Base-by-base conservation (phyloP, 1,284 basidiomycete species). In the Tremellales sp. region DNA sequence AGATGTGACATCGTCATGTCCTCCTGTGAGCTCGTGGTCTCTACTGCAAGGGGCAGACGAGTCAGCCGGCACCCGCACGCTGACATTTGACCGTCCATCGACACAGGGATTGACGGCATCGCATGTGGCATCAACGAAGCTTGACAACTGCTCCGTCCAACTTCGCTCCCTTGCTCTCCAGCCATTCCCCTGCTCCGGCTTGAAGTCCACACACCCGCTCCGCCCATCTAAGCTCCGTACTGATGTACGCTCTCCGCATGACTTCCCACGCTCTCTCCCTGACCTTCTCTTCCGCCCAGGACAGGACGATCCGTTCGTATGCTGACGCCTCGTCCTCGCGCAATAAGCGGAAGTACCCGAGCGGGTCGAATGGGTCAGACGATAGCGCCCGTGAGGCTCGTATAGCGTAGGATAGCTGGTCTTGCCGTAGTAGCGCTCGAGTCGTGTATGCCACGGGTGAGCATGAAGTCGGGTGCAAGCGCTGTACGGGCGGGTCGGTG, bases 181-280 rank as follows among this genome's bases (percentile, higher is more conserved):
- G 55, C 60, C 59, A 67, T 11, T 48, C 35, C 35, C 51, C 54
- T 3, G 59, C 52, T 0, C 51, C 51, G 15, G 26, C 48, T 10
- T 45, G 52, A 23, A 67, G 51, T n/a, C 8, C 36, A 13, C 12
- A 12, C 24, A 61, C 37, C 15, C 24, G 42, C 3, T 23, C 53
- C 0, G 53, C 68, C 67, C 67, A 70, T 5, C 40, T 50, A 3
- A 58, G 15, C 3, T 51, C 26, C 2, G 48, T 49, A 8, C 54
- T 47, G 21, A 71, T 37, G 46, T 73, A 73, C 4, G 57, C 54
- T 40, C 54, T 59, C 25, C 43, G 51, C 44, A 73, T 22, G 3
- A 62, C 40, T 10, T 53, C 57, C 55, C 61, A 66, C 0, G 65
- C 61, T 44, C 57, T 51, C 13, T 64, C 56, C 24, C 65, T 59